Percentiles rank a stretch among this genome's conserved stretches.
These are phyloP conservation scores for Paraconiothyrium sp. DNA, from an alignment of 2,329 filamentous ascomycete genomes.

Conservation along the genomic window DNA sequence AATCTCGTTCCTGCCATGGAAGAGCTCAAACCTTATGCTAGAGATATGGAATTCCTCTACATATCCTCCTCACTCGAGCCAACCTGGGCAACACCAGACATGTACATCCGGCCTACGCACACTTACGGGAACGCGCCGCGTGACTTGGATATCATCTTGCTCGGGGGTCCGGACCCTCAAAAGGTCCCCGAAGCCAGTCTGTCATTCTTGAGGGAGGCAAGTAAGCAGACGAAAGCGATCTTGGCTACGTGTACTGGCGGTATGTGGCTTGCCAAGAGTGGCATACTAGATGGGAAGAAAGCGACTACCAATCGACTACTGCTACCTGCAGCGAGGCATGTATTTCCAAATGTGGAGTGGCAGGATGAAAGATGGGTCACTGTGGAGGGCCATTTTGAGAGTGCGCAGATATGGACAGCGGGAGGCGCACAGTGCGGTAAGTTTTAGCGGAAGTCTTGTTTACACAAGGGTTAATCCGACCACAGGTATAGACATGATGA, in stretches of 20 bases:
- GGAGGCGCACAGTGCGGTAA: conserved; percentile 52
- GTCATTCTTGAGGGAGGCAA: conserved; percentile 51
- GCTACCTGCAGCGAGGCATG: conserved; percentile 35
- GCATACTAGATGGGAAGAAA: conserved; percentile 50
- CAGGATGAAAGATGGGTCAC: conserved; percentile 52
- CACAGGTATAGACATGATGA: conserved; percentile 37
- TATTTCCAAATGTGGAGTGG: conserved; percentile 50
- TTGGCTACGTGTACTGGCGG: conserved; percentile 52
- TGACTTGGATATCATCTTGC: conserved; percentile 54
- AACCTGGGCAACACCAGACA: conserved; percentile 41
- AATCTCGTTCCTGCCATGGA: conserved; percentile 22
- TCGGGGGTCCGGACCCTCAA: conserved; percentile 48
- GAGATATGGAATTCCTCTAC: conserved; percentile 52
- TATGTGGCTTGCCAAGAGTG: conserved; percentile 52
- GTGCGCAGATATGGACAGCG: conserved; percentile 52
- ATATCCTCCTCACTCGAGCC: conserved; percentile 48
- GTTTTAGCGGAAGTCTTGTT: conserved; percentile 6
- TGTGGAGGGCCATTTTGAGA: conserved; percentile 36
- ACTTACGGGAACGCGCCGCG: conserved; percentile 47
- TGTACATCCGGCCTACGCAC: conserved; percentile 36
- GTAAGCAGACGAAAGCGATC: conserved; percentile 45
- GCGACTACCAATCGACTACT: conserved; percentile 52
- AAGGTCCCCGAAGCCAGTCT: conserved; percentile 46
- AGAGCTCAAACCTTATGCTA: conserved; percentile 29
- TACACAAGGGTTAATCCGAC: neutral